A percentile compares a stretch with the other conserved stretches of the same genome.
Evolutionary conservation across 2,329 filamentous ascomycete genomes (phyloP).

Genomic region (Cladosporium phlei): DNA sequence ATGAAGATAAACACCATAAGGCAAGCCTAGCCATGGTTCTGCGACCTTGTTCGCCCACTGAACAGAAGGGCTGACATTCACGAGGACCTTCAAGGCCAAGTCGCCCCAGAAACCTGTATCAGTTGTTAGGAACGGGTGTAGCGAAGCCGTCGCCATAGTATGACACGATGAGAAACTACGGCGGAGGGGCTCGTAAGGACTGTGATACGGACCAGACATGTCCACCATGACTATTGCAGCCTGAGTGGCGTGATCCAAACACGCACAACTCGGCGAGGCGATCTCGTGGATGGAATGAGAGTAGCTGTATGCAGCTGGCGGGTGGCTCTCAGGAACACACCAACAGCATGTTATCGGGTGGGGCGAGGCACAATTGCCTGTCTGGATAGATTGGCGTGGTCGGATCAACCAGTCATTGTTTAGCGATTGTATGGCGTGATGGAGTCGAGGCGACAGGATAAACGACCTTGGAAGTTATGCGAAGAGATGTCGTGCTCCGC

Average conservation of each 20-base stretch:
- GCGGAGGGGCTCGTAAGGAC: background rate
- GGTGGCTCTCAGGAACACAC: background rate
- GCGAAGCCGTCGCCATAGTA: constrained; percentile 5
- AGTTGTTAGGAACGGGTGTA: constrained; percentile 11
- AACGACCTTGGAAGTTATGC: background rate
- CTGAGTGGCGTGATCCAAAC: constrained; percentile 2
- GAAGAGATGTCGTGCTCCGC: constrained; percentile 11
- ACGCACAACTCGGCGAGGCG: background rate
- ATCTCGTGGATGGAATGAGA: background rate
- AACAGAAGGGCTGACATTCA: constrained; percentile 28
- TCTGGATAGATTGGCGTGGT: background rate
- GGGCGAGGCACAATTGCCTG: background rate
- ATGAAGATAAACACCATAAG: constrained; percentile 30
- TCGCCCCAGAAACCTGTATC: constrained; percentile 28
- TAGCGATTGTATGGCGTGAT: constrained; percentile 5
- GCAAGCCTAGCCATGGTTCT: constrained; percentile 29
- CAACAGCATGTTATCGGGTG: background rate
- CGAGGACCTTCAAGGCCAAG: constrained; percentile 24
- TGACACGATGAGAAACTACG: background rate
- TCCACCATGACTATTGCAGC: constrained; percentile 1
- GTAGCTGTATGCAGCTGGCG: background rate
- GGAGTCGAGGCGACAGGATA: too few species aligned
- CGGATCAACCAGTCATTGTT: background rate
- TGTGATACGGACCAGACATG: constrained; percentile 8
- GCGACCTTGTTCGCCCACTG: constrained; percentile 30